Evolutionary conservation across 129 eudicot genomes (phyloP).

Genomic region (Ambrosia artemisiifolia): DNA sequence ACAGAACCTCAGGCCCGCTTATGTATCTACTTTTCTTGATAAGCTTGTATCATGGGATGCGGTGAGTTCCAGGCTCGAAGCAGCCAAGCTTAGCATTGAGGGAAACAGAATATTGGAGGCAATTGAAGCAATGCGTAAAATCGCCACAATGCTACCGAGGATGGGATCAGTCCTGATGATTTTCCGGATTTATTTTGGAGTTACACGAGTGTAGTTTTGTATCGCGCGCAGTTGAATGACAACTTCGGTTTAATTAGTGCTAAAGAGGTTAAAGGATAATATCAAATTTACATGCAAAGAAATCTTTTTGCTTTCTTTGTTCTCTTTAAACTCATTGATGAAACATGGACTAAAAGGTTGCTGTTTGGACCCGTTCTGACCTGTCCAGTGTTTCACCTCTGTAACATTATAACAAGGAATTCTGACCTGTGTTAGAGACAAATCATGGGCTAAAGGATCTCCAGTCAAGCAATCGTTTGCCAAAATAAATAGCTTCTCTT

Average conservation of each 20-base stretch:
- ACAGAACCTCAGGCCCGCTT: conserved; percentile 85
- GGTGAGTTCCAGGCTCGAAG: conserved; percentile 71
- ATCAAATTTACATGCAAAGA: too few relatives aligned
- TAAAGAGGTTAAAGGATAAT: too few relatives aligned
- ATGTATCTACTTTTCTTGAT: conserved; percentile 61
- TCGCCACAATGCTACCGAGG: too few relatives aligned
- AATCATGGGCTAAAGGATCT: conserved; percentile 80
- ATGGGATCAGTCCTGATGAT: conserved; percentile 46
- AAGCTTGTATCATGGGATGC: conserved; percentile 95
- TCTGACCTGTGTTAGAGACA: conserved; percentile 86
- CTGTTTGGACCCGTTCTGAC: not conserved
- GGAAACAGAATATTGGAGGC: too few relatives aligned
- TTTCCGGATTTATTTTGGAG: not conserved
- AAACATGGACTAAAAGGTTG: not conserved
- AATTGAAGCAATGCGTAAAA: conserved; percentile 17
- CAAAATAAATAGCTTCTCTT: conserved; percentile 91
- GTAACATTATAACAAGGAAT: conserved; percentile 2
- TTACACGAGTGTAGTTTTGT: conserved; percentile 4
- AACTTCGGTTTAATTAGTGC: not conserved
- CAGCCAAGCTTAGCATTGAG: conserved; percentile 67
- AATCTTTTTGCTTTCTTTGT: too few relatives aligned
- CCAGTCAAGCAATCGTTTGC: conserved; percentile 98
- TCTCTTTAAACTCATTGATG: too few relatives aligned
- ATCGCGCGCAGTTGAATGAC: not conserved
- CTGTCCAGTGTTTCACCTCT: not conserved